Base-by-base conservation (phyloP, 2,329 filamentous ascomycete genomes). In the Botryotinia convoluta region DNA sequence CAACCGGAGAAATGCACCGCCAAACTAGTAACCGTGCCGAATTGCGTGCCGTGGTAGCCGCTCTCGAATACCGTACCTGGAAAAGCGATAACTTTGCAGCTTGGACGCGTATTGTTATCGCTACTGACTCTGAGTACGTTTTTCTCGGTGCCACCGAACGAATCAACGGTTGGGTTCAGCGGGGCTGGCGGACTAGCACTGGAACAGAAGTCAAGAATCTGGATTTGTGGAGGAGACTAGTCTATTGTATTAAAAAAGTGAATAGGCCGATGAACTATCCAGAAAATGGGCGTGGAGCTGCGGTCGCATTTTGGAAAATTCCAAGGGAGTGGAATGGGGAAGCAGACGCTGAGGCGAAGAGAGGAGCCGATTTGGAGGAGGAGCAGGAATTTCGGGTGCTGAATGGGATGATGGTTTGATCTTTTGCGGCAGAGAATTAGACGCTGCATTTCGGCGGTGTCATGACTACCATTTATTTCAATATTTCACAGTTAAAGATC, bases 21-120 rank as follows among this genome's bases (percentile, higher is more conserved):
- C 84, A 85, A 75, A 87, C 82, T n/a, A 88, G 83, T 80, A 86
- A 87, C 75, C 82, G 87, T 6, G 88, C 87, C 8, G 86, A 89
- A 77, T 82, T 89, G 9, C 87, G 87, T 12, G 87, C 86, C 9
- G 85, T 85, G 16, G 84, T 88, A 62, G 85, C 83, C 4, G 87
- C 84, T 14, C 82, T 88, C 39, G 79, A 82, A 44, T 84, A 82
- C 75, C 29, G 68, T 1, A 6, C 1, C 14, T 14, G 59, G 51
- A 22, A 62, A 42, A 3, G 60, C 12, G 18, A 42, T n/a, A 48
- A 9, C 44, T 12, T 29, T 26, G 80, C 82, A 3, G 4, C 77
- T 74, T 87, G 85, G 86, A 69, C 7, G 79, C 78, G 73, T 2
- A 12, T 89, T 1, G 83, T 88, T 61, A 82, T 89, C 72, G 87